A percentile compares a stretch with the other conserved stretches of the same genome.
Conservation (phyloP, 129 eudicot genomes). For the Deinandra increscens region DNA sequence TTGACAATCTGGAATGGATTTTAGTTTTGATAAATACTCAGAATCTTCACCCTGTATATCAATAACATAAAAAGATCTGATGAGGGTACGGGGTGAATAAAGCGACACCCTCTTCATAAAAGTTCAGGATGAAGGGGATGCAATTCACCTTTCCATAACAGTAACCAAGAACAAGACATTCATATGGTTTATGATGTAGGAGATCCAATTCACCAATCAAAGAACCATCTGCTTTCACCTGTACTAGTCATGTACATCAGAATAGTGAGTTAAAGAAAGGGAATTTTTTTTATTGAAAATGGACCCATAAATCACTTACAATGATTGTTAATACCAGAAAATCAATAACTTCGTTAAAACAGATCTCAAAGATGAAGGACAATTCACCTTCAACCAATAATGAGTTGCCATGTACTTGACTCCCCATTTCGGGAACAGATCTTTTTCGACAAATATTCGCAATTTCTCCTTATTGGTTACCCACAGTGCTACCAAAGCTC, state of each 20-base stretch:
- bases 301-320: neutral
- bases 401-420: conserved; percentile 68
- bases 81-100: too few relatives aligned
- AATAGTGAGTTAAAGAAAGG: neutral
- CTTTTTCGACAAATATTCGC: conserved; percentile 75
- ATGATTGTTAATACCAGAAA: neutral
- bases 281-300: neutral
- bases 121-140: too few relatives aligned
- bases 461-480: conserved; percentile 91
- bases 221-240: conserved; percentile 87
- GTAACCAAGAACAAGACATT: conserved; percentile 83
- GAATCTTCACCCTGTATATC: conserved; percentile 48
- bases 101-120: neutral
- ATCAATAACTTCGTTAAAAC: neutral
- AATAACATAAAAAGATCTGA: neutral
- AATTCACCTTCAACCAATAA: conserved; percentile 82
- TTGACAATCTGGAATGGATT: conserved; percentile 57
- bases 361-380: neutral
- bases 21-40: conserved; percentile 31
- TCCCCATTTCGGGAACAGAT: conserved; percentile 88
- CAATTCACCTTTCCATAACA: conserved; percentile 42
- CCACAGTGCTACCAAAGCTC: conserved; percentile 90
- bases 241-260: conserved; percentile 21
- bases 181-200: conserved; percentile 95
- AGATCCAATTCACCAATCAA: conserved; percentile 86